These are phyloP conservation scores for Coniella lustricola DNA, from an alignment of 2,329 filamentous ascomycete genomes.

Conservation along the genomic window DNA sequence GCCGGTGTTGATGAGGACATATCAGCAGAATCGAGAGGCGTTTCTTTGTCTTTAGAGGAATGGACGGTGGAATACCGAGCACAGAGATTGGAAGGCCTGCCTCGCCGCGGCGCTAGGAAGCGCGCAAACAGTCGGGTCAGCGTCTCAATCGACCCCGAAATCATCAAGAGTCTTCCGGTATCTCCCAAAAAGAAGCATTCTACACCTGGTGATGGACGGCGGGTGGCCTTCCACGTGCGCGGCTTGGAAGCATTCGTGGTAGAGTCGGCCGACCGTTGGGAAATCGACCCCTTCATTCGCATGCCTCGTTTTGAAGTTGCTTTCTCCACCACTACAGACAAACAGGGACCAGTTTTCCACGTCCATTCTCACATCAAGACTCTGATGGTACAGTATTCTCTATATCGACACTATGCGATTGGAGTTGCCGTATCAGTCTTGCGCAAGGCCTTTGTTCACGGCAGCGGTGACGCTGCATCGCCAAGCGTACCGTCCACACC, in stretches of 20 bases:
- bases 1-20: slow-evolving; percentile 82
- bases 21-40: slow-evolving; percentile 71
- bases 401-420: slow-evolving; percentile 87
- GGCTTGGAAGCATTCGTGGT: slow-evolving; percentile 87
- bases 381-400: slow-evolving; percentile 78
- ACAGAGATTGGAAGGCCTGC: slow-evolving; percentile 61
- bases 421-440: slow-evolving; percentile 75
- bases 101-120: slow-evolving; percentile 54
- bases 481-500: slow-evolving; percentile 14
- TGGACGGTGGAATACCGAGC: slow-evolving; percentile 87
- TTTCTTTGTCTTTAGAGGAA: slow-evolving; percentile 79
- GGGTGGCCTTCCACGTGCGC: slow-evolving; percentile 71
- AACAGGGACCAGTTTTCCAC: slow-evolving; percentile 81
- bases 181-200: slow-evolving; percentile 50
- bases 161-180: slow-evolving; percentile 43
- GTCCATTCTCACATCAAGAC: slow-evolving; percentile 75
- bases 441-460: slow-evolving; percentile 58
- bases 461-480: slow-evolving; percentile 32
- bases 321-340: slow-evolving; percentile 77
- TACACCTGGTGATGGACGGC: slow-evolving; percentile 65
- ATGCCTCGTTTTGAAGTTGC: slow-evolving; percentile 83
- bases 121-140: slow-evolving; percentile 66
- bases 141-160: slow-evolving; percentile 62
- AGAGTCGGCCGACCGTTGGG: slow-evolving; percentile 76
- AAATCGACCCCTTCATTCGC: slow-evolving; percentile 77